Conservation (phyloP, 2,329 filamentous ascomycete species). For the Didymella exigua region DNA sequence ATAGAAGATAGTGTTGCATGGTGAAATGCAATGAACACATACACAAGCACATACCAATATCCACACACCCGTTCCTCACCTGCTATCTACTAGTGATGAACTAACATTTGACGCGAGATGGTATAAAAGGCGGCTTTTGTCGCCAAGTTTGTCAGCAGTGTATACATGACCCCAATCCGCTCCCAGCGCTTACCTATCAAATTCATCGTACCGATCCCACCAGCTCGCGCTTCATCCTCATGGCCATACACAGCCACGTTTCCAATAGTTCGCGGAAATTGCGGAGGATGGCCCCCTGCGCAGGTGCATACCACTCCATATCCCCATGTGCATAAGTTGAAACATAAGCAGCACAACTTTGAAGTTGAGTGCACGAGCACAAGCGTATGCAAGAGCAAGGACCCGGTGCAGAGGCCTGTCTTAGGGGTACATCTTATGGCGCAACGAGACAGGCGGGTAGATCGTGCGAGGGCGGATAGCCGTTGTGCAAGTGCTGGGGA, state of each 20-base stretch:
- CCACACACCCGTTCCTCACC: neutral
- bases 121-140: neutral
- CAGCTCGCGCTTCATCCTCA: constrained; percentile 8
- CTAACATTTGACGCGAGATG: too few relatives aligned
- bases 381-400: neutral
- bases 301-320: neutral
- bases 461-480: neutral
- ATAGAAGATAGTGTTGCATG: constrained; percentile 9
- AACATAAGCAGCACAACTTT: neutral
- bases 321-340: neutral
- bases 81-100: neutral
- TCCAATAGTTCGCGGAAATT: constrained; percentile 13
- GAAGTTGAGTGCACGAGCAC: neutral
- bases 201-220: constrained; percentile 7
- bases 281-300: neutral
- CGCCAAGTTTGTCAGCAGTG: neutral
- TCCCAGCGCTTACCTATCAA: constrained; percentile 5
- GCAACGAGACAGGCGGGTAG: neutral
- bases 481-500: neutral
- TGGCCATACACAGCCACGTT: constrained; percentile 13
- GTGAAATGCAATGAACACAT: constrained; percentile 17
- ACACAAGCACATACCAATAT: neutral
- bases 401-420: neutral
- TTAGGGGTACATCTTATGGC: neutral
- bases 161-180: constrained; percentile 2